Conservation (phyloP, 2,329 filamentous ascomycete species). For the Trichophyton verrucosum region DNA sequence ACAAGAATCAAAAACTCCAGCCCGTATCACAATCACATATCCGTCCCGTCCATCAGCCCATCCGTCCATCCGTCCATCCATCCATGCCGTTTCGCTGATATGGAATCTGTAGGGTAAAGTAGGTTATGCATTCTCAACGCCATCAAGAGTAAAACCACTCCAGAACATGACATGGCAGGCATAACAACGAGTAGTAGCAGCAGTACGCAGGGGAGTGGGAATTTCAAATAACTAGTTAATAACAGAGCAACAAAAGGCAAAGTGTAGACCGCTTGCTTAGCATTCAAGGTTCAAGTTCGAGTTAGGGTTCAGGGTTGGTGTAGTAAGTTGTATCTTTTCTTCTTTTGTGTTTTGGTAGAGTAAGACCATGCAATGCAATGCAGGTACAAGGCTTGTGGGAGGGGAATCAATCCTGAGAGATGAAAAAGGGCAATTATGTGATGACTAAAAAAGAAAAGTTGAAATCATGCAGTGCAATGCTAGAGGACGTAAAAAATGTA, state of each 20-base stretch:
- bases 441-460: not conserved
- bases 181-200: not conserved
- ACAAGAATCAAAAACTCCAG: not conserved
- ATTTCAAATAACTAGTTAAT: not conserved
- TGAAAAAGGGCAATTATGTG: not conserved
- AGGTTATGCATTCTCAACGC: not conserved
- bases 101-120: not conserved
- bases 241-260: not conserved
- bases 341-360: not conserved
- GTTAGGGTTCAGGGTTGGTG: not conserved
- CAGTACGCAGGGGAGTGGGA: not conserved
- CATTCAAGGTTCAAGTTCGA: not conserved
- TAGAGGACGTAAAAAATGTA: not conserved
- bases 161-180: not conserved
- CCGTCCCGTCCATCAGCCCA: not conserved
- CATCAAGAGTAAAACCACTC: not conserved
- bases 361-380: not conserved
- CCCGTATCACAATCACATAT: not conserved
- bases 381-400: not conserved
- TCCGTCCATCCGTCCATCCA: not conserved
- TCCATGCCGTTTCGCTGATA: slow-evolving; percentile 1
- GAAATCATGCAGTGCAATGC: not conserved
- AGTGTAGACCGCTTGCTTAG: not conserved
- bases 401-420: not conserved
- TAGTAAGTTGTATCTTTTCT: not conserved